A percentile compares a stretch with the other conserved stretches of the same genome.
These are phyloP conservation scores for Hymenoscyphus scutula DNA, from an alignment of 2,329 filamentous ascomycete genomes.

Conservation along the genomic window DNA sequence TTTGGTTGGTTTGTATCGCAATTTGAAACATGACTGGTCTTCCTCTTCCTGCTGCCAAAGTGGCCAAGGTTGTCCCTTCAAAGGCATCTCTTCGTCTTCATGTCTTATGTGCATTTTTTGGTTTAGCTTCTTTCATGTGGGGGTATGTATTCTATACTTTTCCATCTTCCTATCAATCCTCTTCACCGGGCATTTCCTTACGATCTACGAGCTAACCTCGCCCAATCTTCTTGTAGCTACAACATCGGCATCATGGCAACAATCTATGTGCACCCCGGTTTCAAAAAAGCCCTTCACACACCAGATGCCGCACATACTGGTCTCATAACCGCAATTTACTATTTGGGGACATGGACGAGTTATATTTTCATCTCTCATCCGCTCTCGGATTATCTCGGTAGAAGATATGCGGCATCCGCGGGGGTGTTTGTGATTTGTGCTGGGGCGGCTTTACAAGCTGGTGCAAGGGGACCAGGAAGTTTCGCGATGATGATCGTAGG, in stretches of 20 bases:
- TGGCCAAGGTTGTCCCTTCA: conserved; percentile 8
- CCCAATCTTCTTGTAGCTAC: conserved; percentile 45
- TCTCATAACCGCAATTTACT: conserved; percentile 56
- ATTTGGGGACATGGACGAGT: conserved; percentile 53
- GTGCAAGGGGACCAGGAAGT: conserved; percentile 42
- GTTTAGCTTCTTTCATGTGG: conserved; percentile 55
- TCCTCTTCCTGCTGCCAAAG: background rate
- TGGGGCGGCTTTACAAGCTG: conserved; percentile 49
- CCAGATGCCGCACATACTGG: conserved; percentile 48
- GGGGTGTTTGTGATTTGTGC: conserved; percentile 48
- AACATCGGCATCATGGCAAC: conserved; percentile 57
- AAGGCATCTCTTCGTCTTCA: conserved; percentile 41
- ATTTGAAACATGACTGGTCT: background rate
- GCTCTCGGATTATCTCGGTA: conserved; percentile 49
- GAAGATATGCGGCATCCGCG: conserved; percentile 48
- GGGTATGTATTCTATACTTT: conserved; percentile 42
- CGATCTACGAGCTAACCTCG: background rate
- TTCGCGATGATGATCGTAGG: conserved; percentile 50
- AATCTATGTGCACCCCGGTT: conserved; percentile 55
- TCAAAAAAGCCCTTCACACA: conserved; percentile 45
- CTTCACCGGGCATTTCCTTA: background rate
- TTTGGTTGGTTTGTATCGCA: background rate
- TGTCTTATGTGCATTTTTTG: conserved; percentile 50
- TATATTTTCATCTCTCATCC: conserved; percentile 55
- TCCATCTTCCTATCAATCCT: background rate